Base-by-base conservation (phyloP, 306 rosid species). In the Begonia masoniana region DNA sequence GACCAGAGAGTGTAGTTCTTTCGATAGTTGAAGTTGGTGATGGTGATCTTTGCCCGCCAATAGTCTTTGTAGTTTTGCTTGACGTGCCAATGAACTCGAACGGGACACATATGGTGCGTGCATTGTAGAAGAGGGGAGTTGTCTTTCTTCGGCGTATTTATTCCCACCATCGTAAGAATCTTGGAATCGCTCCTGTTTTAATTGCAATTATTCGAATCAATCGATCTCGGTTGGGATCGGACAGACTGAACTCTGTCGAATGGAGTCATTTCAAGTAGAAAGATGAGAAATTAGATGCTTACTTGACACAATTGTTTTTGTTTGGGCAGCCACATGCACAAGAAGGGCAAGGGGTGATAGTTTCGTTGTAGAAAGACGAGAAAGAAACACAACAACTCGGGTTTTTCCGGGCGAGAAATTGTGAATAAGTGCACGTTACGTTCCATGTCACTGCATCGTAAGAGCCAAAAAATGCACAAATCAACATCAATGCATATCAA, bases 51-150 rank as follows among this genome's bases (percentile, higher is more conserved):
- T 68, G 79, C 92, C 13, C 96, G 66, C 96, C 99, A 86, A 49
- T 86, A 91, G 47, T 85, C 99, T 63, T 79, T 86, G 68, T 86
- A 86, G 67, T 91, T 91, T 3, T 10, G 48, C 68, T 81, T 83
- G 62, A 91, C 92, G 52, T 83, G 94, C 94, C 99, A 91, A 47
- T 91, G 96, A 13, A 91, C 85, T 43, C 99, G 74, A 54, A 86
- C 69, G 3, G 96, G 99, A 59, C 97, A 91, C 96, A 91, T 83
- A 54, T 91, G 96, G 62, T 83, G 92, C 26, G 97, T 91, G 70
- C 99, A 91, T 36, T 86, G 96, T 62, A 81, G 67, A 59, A 91
- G 50, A 10, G 79, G 92, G 15, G 71, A 66, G 57, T 75, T 79
- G 58, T 67, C 89, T 76, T 81, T 86, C 84, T 57, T 73, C 17